Conservation (phyloP, 371 early-diverging fungal species). For the Zychaea mexicana region DNA sequence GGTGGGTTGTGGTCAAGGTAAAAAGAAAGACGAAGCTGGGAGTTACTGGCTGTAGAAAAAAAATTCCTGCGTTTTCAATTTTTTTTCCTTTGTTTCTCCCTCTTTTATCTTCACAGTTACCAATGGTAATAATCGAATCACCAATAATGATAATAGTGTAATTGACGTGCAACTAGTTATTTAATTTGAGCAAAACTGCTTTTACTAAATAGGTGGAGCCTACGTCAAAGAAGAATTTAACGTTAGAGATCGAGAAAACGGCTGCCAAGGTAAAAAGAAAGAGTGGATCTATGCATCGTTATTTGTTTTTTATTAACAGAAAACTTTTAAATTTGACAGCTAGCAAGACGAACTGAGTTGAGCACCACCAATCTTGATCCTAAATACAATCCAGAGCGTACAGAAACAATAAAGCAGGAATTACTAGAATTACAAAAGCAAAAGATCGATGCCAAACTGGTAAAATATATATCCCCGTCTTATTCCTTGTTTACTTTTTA, state of each 20-base stretch:
- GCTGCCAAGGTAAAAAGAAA: neutral
- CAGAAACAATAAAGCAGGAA: constrained; percentile 3
- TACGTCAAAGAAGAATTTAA: neutral
- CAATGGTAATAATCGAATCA: too few relatives aligned
- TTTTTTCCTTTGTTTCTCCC: too few relatives aligned
- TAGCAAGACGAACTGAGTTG: neutral
- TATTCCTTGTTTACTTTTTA: neutral
- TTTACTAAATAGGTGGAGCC: neutral
- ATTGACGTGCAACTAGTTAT: too few relatives aligned
- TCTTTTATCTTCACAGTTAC: too few relatives aligned
- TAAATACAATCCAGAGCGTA: neutral
- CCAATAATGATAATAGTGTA: too few relatives aligned
- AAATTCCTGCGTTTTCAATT: too few relatives aligned
- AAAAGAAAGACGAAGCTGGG: neutral
- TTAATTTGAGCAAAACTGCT: too few relatives aligned
- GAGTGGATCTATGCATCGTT: neutral
- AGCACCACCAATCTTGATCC: neutral
- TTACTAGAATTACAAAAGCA: constrained; percentile 19
- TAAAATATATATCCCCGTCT: constrained; percentile 6
- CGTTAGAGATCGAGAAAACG: neutral
- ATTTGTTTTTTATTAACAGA: neutral
- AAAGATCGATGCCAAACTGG: constrained; percentile 40
- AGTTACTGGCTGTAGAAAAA: neutral
- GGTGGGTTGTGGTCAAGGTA: neutral
- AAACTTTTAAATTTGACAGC: neutral